Evolutionary conservation across 192 early-diverging fungal genomes (phyloP).

Genomic region (Umbelopsis vinacea): DNA sequence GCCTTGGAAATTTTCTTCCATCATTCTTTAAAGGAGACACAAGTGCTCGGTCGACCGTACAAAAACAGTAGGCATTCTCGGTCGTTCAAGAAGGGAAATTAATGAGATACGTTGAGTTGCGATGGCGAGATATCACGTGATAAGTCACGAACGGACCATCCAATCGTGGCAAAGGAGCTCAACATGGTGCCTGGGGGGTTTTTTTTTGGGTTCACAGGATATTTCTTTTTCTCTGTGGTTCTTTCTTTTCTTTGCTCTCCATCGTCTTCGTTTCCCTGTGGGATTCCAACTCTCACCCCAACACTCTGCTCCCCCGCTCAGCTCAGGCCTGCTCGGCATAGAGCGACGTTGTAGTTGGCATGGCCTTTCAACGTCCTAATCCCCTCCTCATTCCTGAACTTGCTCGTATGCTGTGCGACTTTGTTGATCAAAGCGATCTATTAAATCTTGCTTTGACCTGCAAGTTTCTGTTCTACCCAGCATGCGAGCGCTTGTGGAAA

Average conservation of each 20-base stretch:
- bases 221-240: neutral
- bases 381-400: constrained; percentile 37
- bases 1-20: no score
- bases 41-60: no score
- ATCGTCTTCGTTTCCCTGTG: constrained; percentile 6
- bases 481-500: constrained; percentile 29
- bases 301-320: no score
- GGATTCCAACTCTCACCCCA: constrained; percentile 5
- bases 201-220: neutral
- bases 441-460: constrained; percentile 35
- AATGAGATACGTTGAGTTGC: no score
- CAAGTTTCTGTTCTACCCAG: constrained; percentile 26
- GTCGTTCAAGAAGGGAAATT: no score
- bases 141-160: no score
- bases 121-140: no score
- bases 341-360: constrained; percentile 12
- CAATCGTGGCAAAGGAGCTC: no score
- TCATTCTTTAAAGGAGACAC: no score
- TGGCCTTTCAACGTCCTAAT: constrained; percentile 11
- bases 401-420: constrained; percentile 30
- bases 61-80: no score
- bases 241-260: constrained; percentile 16
- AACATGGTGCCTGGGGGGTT: no score
- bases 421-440: constrained; percentile 29
- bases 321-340: constrained; percentile 11